Percentiles rank a stretch among this genome's conserved stretches.
Conservation (phyloP, 1,284 basidiomycete genomes). For the Puccinia triticina region DNA sequence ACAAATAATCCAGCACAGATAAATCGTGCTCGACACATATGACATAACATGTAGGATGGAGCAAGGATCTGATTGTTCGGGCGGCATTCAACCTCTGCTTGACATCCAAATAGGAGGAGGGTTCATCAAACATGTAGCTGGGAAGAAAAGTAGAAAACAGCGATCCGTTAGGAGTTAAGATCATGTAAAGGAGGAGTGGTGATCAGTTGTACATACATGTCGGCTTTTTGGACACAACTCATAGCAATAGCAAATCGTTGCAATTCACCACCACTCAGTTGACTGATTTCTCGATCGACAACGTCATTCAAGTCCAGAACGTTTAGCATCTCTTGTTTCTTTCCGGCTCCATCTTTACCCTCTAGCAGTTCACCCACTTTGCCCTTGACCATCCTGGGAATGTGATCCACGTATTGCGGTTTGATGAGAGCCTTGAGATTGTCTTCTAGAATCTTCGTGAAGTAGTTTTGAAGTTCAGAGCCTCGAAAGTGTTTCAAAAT, state of each 20-base stretch:
- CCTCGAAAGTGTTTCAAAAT: conserved; percentile 96
- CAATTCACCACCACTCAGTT: conserved; percentile 91
- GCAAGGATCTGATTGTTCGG: conserved; percentile 84
- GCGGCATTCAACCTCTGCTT: conserved; percentile 92
- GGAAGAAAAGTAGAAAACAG: not conserved
- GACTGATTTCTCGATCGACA: conserved; percentile 76
- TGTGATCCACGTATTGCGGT: conserved; percentile 98
- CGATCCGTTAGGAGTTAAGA: not conserved
- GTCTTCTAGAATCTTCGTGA: conserved; percentile 97
- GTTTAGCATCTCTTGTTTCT: conserved; percentile 77
- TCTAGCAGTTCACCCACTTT: conserved; percentile 78
- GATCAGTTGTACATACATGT: conserved; percentile 69
- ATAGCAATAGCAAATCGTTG: conserved; percentile 94
- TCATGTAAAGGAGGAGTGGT: not conserved
- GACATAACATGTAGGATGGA: conserved; percentile 80
- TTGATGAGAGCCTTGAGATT: conserved; percentile 97
- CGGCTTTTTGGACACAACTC: conserved; percentile 86
- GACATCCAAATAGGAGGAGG: conserved; percentile 93
- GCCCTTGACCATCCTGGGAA: conserved; percentile 91
- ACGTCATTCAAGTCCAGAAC: conserved; percentile 84
- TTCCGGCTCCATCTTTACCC: conserved; percentile 78
- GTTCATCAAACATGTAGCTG: conserved; percentile 96
- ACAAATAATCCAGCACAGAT: conserved; percentile 93
- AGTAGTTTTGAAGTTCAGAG: conserved; percentile 96
- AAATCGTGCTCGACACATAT: conserved; percentile 97